Evolutionary conservation across 441 rosid genomes (phyloP), one percentile per base, ranked within the genome.

Genomic region (Pelargonium exstipulatum): DNA sequence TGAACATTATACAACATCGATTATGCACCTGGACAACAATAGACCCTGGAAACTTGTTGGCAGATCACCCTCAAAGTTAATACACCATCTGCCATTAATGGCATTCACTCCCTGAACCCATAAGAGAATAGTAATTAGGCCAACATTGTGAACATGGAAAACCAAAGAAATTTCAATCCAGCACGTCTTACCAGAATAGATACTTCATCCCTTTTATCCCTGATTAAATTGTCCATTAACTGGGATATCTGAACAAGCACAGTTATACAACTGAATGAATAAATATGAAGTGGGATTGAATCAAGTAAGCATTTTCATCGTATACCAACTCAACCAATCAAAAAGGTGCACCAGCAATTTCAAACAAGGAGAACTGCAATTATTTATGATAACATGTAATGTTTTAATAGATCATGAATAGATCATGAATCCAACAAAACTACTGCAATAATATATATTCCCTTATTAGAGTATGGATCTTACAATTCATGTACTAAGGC

Each of bases 31-130:
- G 76, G 95, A 83, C 77, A 94, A 68, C 73, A 91, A 73, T 72
- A 94, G 91, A 77, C 96, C 94, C 51, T 84, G 77, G 62, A 87
- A 76, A 76, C 74, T 83, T 63, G 72, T 79, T 69, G 63, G 80
- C 71, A 83, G 86, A 73, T 82, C 83, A 37, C 75, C 77, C 74
- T 85, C 86, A 40, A 84, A 86, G 78, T 78, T 85, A 78, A 91
- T 75, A 70, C 94, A 94, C 97, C 95, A 91, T 84, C 99, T 87
- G 64, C 96, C 97, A 17, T 80, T 80, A 68, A 85, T 70, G 49
- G 77, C 84, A 79, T 83, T 80, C 72, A 81, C 83, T 77, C 79
- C 89, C 99, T 94, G 76, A 68, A 78, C 42, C 46, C 69, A 80
- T 42, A 69, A 66, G 60, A 53, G 37, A 22, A 72, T 49, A 24